Conservation (phyloP, 257 asterid genomes). For the Rubia yunnanensis region DNA sequence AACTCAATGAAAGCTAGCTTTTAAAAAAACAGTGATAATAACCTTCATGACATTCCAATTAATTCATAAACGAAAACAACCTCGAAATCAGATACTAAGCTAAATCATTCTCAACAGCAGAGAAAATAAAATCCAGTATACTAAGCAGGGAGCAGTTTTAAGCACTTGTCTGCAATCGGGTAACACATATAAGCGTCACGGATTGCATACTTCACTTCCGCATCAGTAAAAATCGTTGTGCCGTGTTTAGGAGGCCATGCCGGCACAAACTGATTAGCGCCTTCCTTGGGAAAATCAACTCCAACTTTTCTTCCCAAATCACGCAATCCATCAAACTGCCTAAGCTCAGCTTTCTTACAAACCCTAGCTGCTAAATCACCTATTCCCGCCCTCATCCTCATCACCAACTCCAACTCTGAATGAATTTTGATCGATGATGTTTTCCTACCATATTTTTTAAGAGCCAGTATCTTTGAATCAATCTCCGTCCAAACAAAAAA, state of each 20-base stretch:
- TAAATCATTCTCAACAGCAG: no score
- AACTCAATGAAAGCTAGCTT: no score
- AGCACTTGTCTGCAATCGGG: background rate
- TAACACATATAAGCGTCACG: background rate
- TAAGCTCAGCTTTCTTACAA: background rate
- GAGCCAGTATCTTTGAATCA: background rate
- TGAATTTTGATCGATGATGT: background rate
- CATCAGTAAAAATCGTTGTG: background rate
- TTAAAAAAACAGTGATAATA: no score
- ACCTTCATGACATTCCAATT: no score
- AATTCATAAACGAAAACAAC: no score
- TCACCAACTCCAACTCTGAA: no score
- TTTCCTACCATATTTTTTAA: no score
- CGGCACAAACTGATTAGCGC: no score
- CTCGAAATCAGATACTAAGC: no score
- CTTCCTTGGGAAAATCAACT: background rate
- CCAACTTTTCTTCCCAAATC: background rate
- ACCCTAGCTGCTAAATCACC: background rate
- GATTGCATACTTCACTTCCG: background rate
- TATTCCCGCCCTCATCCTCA: background rate
- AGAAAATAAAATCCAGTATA: no score
- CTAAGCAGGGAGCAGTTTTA: background rate
- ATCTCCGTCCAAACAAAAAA: background rate
- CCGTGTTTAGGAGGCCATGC: background rate
- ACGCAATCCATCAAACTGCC: background rate